Evolutionary conservation across 306 rosid genomes (phyloP).

Genomic region (Cucurbita moschata): DNA sequence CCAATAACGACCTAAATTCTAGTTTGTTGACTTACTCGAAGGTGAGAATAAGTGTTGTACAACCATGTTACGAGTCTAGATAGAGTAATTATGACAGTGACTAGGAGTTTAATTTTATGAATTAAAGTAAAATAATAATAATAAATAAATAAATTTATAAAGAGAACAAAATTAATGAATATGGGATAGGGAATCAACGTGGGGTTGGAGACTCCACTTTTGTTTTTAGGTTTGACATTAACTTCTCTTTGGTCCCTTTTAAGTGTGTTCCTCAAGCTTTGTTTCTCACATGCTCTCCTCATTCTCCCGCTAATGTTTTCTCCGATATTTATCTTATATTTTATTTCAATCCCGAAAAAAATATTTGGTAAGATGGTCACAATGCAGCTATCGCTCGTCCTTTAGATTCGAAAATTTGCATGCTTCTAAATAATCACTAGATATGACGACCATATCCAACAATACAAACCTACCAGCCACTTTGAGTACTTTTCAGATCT

Average conservation of each 20-base stretch:
- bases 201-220: conserved; percentile 1
- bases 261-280: conserved; percentile 1
- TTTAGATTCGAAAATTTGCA: no score
- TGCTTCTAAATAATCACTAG: no score
- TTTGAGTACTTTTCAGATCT: background rate
- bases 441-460: no score
- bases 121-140: background rate
- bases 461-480: no score
- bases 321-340: no score
- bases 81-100: background rate
- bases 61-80: no score
- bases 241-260: background rate
- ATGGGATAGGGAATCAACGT: conserved; percentile 1
- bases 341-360: no score
- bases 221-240: background rate
- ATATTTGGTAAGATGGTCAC: no score
- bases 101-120: background rate
- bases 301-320: background rate
- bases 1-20: no score
- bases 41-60: no score
- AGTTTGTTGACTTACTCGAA: no score
- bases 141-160: background rate
- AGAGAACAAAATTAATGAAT: background rate
- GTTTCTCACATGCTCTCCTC: conserved; percentile 3
- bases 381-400: no score